phyloP scores from a whole-genome alignment of 1,139 yeast species.

The Suhomyces coccinellae region DNA sequence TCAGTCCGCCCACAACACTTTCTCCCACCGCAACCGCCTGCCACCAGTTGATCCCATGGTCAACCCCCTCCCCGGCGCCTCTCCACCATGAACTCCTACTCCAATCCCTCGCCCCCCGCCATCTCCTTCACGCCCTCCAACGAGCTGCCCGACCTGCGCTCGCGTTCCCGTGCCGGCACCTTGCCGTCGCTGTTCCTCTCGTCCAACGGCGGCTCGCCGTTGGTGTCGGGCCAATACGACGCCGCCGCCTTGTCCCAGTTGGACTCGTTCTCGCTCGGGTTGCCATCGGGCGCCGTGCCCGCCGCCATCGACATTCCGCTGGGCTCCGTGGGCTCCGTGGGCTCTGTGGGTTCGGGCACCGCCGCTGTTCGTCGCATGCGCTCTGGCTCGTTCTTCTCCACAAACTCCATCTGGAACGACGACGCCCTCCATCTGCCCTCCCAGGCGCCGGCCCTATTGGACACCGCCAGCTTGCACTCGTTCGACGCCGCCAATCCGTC shows the following conservation, averaged over 20 bases:
- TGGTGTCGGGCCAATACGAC: slow-evolving; percentile 20
- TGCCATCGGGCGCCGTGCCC: slow-evolving; percentile 17
- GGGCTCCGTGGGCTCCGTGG: slow-evolving; percentile 4
- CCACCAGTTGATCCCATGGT: slow-evolving; percentile 7
- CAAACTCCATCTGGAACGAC: slow-evolving; percentile 52
- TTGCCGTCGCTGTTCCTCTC: slow-evolving; percentile 46
- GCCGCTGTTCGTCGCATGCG: slow-evolving; percentile 32
- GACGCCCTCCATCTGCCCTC: slow-evolving; percentile 27
- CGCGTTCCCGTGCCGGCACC: slow-evolving; percentile 59
- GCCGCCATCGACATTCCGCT: slow-evolving; percentile 22
- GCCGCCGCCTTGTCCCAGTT: slow-evolving; percentile 9
- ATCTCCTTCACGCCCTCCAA: slow-evolving; percentile 33
- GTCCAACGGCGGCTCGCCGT: slow-evolving; percentile 20
- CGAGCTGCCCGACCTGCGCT: slow-evolving; percentile 14
- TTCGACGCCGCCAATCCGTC: slow-evolving; percentile 14
- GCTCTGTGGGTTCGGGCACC: slow-evolving; percentile 1
- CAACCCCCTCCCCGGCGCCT: not conserved
- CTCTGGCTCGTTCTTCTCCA: slow-evolving; percentile 47
- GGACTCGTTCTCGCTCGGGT: slow-evolving; percentile 27
- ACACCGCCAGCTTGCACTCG: slow-evolving; percentile 18
- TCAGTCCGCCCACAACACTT: not conserved
- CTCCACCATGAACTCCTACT: slow-evolving; percentile 9
- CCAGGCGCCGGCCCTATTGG: slow-evolving; percentile 17
- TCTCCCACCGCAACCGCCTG: not conserved
- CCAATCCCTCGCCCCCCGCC: slow-evolving; percentile 37